Conservation (phyloP, 1,139 yeast species). For the Geotrichum siamense region DNA sequence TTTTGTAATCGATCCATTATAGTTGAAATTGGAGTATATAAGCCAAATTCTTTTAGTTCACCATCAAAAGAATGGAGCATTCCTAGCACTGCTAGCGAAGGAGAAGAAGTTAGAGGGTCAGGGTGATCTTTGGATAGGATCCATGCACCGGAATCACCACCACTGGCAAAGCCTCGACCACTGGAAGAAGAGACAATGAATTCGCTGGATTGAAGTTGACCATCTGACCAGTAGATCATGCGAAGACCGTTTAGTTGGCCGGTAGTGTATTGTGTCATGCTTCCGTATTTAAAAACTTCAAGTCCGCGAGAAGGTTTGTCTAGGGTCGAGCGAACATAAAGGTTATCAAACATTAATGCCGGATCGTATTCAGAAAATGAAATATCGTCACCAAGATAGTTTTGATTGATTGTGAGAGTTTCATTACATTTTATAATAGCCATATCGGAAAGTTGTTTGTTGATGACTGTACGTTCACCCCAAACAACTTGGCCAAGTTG, state of each 20-base stretch:
- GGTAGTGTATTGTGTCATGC: constrained; percentile 73
- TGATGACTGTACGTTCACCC: constrained; percentile 79
- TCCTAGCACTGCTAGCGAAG: constrained; percentile 81
- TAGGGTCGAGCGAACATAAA: constrained; percentile 51
- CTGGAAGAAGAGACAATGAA: constrained; percentile 64
- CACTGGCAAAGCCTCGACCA: constrained; percentile 58
- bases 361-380: constrained; percentile 73
- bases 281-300: constrained; percentile 82
- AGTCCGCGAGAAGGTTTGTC: constrained; percentile 48
- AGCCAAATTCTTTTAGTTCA: constrained; percentile 80
- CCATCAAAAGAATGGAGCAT: constrained; percentile 95
- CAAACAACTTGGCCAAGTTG: constrained; percentile 78
- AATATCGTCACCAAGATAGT: constrained; percentile 73
- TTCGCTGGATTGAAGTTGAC: constrained; percentile 78
- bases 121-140: constrained; percentile 40
- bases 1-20: constrained; percentile 62
- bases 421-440: constrained; percentile 73
- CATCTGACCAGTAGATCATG: constrained; percentile 89
- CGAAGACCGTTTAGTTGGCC: constrained; percentile 76
- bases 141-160: constrained; percentile 96
- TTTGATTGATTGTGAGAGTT: constrained; percentile 50
- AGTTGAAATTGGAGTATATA: constrained; percentile 75
- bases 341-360: constrained; percentile 69
- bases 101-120: constrained; percentile 21
- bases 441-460: constrained; percentile 62